phyloP scores from a whole-genome alignment of 257 asterid species.

The Solanum appendiculatum region DNA sequence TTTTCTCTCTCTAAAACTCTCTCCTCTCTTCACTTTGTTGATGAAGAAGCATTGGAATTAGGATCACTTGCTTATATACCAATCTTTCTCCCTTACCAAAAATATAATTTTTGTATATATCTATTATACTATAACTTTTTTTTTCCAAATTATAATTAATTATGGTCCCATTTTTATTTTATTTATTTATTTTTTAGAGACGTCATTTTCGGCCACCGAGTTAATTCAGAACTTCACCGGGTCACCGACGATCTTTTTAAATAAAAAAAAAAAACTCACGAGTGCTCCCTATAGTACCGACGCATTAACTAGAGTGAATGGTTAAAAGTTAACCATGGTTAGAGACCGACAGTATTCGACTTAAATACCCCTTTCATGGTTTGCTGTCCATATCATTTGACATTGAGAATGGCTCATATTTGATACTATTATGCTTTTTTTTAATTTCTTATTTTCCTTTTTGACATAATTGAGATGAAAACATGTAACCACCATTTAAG shows the following conservation, averaged over 20 bases:
- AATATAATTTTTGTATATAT: background rate
- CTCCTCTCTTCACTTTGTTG: background rate
- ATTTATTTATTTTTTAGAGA: background rate
- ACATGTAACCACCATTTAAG: background rate
- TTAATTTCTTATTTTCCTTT: background rate
- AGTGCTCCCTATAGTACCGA: background rate
- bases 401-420: background rate
- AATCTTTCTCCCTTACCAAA: constrained; percentile 16
- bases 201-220: constrained; percentile 13
- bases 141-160: background rate
- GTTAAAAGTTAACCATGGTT: constrained; percentile 11
- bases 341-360: constrained; percentile 4
- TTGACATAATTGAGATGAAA: background rate
- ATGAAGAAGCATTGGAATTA: constrained; percentile 41
- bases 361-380: background rate
- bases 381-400: background rate
- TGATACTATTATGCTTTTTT: background rate
- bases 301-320: background rate
- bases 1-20: constrained; percentile 6
- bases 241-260: constrained; percentile 19
- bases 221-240: constrained; percentile 5
- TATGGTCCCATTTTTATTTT: background rate
- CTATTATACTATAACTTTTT: background rate
- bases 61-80: constrained; percentile 47
- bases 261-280: background rate